Evolutionary conservation across 768 basidiomycete genomes (phyloP).

Genomic region (Collybia mongolica): DNA sequence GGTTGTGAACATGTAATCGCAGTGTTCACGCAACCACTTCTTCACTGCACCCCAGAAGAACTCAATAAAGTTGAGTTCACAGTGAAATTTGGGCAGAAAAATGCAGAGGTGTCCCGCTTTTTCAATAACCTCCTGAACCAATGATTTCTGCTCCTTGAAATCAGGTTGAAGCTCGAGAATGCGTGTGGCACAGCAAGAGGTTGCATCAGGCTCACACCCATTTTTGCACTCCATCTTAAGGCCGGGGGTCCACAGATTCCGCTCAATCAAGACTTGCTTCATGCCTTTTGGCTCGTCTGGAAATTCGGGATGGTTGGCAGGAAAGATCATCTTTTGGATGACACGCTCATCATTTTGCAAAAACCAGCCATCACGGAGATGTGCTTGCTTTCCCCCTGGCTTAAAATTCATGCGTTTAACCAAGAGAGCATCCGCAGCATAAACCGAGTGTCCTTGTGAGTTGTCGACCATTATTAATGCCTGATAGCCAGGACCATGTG

Average conservation of each 20-base stretch:
- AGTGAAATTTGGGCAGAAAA: too few relatives aligned
- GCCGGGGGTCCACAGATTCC: not conserved
- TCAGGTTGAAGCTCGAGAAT: slow-evolving; percentile 14
- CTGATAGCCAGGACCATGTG: slow-evolving; percentile 30
- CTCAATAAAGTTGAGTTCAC: too few relatives aligned
- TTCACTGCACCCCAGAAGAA: too few relatives aligned
- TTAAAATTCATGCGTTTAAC: slow-evolving; percentile 31
- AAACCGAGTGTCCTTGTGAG: slow-evolving; percentile 40
- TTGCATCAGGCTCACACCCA: not conserved
- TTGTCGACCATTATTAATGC: slow-evolving; percentile 38
- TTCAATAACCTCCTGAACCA: slow-evolving; percentile 20
- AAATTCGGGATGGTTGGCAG: slow-evolving; percentile 1
- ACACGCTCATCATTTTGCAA: not conserved
- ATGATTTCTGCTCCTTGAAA: slow-evolving; percentile 17
- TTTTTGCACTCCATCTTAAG: not conserved
- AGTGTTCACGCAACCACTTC: too few relatives aligned
- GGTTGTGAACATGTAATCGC: not conserved
- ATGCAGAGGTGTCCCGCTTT: not conserved
- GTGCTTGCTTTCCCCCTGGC: slow-evolving; percentile 16
- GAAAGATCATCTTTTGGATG: slow-evolving; percentile 3
- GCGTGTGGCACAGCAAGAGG: slow-evolving; percentile 9
- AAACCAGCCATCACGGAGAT: slow-evolving; percentile 9
- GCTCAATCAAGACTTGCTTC: not conserved
- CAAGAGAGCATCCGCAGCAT: slow-evolving; percentile 32
- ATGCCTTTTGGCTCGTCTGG: slow-evolving; percentile 3